These are phyloP conservation scores for Agrostemma githago DNA, from an alignment of 148 eudicot species.

Conservation along the genomic window DNA sequence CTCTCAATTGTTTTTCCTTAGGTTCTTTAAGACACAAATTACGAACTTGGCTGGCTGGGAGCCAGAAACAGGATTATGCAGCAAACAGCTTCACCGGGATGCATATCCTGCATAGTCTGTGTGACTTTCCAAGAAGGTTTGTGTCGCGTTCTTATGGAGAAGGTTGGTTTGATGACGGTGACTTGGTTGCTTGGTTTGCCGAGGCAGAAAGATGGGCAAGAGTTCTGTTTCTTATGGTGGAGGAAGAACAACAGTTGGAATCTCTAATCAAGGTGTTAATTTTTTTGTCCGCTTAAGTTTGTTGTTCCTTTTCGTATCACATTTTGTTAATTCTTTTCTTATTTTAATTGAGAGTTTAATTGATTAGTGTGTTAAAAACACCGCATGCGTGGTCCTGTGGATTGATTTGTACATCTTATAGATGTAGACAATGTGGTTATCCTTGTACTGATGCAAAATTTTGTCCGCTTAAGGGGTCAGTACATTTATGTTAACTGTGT, in stretches of 20 bases:
- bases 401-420: not conserved
- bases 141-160: conserved; percentile 23
- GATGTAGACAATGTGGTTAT: not conserved
- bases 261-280: conserved; percentile 51
- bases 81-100: conserved; percentile 23
- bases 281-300: not conserved
- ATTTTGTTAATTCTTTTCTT: conserved; percentile 10
- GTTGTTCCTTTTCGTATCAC: not conserved
- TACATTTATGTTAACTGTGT: not conserved
- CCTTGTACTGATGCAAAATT: not conserved
- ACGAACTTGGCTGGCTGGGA: conserved; percentile 59
- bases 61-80: conserved; percentile 23
- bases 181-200: conserved; percentile 63
- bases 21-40: conserved; percentile 58
- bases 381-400: not conserved
- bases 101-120: conserved; percentile 42
- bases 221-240: conserved; percentile 60
- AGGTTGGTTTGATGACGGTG: conserved; percentile 63
- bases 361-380: not conserved
- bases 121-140: conserved; percentile 47
- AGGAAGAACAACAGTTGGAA: conserved; percentile 44
- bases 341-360: not conserved
- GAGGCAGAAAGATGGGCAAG: conserved; percentile 91
- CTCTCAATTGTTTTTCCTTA: conserved; percentile 21
- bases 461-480: not conserved